Evolutionary conservation across 1,284 basidiomycete species (phyloP).

Genomic region (Trichosporon faecale): DNA sequence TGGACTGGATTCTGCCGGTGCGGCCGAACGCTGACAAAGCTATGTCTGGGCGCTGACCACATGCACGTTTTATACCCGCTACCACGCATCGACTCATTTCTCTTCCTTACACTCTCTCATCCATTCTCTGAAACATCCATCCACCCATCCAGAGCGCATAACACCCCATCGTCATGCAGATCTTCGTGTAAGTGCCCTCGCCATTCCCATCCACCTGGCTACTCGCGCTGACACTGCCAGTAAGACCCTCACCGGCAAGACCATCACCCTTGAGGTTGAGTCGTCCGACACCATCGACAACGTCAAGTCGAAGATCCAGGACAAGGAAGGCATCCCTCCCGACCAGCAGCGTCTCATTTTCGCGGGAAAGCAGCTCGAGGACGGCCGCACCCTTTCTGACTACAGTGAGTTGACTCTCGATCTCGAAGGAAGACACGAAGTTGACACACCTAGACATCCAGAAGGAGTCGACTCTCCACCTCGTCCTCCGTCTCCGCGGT

Average conservation of each 20-base stretch:
- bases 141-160: not conserved
- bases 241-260: constrained; percentile 60
- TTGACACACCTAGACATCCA: constrained; percentile 66
- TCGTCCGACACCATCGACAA: constrained; percentile 62
- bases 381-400: constrained; percentile 88
- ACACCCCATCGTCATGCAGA: constrained; percentile 17
- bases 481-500: constrained; percentile 95
- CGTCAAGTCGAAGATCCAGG: constrained; percentile 60
- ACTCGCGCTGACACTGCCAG: constrained; percentile 2
- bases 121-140: not conserved
- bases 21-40: constrained; percentile 6
- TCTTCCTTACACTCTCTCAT: not conserved
- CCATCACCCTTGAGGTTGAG: constrained; percentile 61
- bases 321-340: constrained; percentile 72
- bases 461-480: constrained; percentile 97
- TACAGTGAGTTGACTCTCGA: constrained; percentile 59
- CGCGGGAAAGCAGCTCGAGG: constrained; percentile 92
- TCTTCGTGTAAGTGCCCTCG: constrained; percentile 16
- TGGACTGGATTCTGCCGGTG: not conserved
- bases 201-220: constrained; percentile 20
- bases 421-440: not conserved
- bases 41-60: constrained; percentile 4
- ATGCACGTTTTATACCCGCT: not conserved
- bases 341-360: constrained; percentile 94
- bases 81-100: constrained; percentile 6